Evolutionary conservation across 441 rosid genomes (phyloP).

Genomic region (Viola pubescens): DNA sequence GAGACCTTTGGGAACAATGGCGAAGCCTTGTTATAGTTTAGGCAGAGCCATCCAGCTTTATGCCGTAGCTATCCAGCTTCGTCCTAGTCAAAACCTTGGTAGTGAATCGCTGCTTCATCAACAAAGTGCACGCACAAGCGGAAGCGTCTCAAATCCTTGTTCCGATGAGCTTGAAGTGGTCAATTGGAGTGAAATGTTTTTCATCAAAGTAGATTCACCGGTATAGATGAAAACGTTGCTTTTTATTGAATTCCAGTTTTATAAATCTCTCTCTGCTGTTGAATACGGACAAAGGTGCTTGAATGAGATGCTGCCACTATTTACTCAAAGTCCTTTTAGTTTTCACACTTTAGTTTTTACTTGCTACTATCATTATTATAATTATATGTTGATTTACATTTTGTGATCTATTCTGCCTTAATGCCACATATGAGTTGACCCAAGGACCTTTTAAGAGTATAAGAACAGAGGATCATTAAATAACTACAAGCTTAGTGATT

Average conservation of each 20-base stretch:
- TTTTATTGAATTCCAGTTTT: neutral
- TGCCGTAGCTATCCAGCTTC: slow-evolving; percentile 53
- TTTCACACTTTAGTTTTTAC: too few species aligned
- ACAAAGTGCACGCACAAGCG: slow-evolving; percentile 91
- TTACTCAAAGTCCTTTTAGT: too few species aligned
- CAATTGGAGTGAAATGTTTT: slow-evolving; percentile 86
- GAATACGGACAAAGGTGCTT: too few species aligned
- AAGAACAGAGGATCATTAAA: too few species aligned
- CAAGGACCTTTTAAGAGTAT: too few species aligned
- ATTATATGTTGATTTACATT: too few species aligned
- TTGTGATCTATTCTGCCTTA: too few species aligned
- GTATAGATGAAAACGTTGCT: slow-evolving; percentile 29
- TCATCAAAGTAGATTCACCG: slow-evolving; percentile 74
- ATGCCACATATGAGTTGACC: too few species aligned
- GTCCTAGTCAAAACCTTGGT: slow-evolving; percentile 41
- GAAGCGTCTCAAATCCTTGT: slow-evolving; percentile 42
- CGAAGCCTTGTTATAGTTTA: neutral
- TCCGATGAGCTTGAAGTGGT: slow-evolving; percentile 56
- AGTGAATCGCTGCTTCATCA: slow-evolving; percentile 47
- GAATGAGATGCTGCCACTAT: too few species aligned
- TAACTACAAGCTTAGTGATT: too few species aligned
- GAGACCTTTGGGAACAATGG: too few species aligned
- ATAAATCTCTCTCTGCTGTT: neutral
- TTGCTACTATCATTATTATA: too few species aligned
- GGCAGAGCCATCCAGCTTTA: slow-evolving; percentile 24